A percentile compares a stretch with the other conserved stretches of the same genome.
Conservation (phyloP, 1,284 basidiomycete genomes). For the Fomitopsis schrenkii region DNA sequence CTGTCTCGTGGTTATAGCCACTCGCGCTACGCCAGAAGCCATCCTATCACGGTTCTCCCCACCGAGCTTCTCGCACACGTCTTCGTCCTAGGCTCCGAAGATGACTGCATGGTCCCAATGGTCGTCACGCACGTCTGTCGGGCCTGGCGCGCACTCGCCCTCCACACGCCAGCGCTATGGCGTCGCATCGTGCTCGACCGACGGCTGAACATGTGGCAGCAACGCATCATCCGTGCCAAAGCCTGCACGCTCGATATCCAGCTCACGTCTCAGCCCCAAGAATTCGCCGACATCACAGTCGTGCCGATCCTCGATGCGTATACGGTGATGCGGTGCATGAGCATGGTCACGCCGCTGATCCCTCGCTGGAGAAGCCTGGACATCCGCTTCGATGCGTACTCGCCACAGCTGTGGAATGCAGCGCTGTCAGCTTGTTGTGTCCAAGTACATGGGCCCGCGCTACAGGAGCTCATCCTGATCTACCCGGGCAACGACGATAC, state of each 20-base stretch:
- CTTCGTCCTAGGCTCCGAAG: conserved; percentile 54
- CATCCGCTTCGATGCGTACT: conserved; percentile 49
- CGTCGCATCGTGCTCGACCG: conserved; percentile 46
- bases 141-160: conserved; percentile 53
- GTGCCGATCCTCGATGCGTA: conserved; percentile 35
- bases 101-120: conserved; percentile 52
- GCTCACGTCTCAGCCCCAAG: conserved; percentile 25
- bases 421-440: conserved; percentile 49
- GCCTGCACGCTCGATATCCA: conserved; percentile 56
- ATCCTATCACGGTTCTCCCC: conserved; percentile 53
- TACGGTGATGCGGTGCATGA: conserved; percentile 55
- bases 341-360: conserved; percentile 47
- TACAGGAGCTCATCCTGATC: conserved; percentile 54
- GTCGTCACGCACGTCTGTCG: conserved; percentile 61
- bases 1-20: neutral
- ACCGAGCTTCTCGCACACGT: conserved; percentile 58
- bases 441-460: conserved; percentile 35
- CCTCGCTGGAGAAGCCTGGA: conserved; percentile 56
- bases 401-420: conserved; percentile 63
- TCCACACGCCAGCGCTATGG: conserved; percentile 59
- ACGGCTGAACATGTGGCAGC: conserved; percentile 51
- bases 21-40: conserved; percentile 12
- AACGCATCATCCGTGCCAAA: conserved; percentile 52
- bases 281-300: conserved; percentile 25
- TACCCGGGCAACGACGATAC: conserved; percentile 63